A percentile compares a stretch with the other conserved stretches of the same genome.
Conservation (phyloP, 1,284 basidiomycete genomes). For the Tranzscheliella williamsii region DNA sequence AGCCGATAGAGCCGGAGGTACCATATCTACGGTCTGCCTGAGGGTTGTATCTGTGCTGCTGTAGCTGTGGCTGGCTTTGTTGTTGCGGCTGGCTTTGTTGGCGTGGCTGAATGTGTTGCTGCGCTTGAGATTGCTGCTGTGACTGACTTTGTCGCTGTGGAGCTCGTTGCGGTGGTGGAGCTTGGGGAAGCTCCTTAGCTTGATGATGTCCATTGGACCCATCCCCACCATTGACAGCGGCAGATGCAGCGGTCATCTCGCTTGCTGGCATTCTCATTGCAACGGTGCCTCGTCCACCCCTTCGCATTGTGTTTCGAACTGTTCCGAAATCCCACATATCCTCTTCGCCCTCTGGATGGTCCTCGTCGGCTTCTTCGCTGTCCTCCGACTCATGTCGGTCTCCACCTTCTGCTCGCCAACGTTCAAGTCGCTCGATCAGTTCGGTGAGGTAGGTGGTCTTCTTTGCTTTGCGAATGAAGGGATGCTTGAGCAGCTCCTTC, state of each 20-base stretch:
- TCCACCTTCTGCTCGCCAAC: slow-evolving; percentile 78
- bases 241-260: slow-evolving; percentile 34
- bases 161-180: slow-evolving; percentile 14
- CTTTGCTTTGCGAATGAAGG: slow-evolving; percentile 90
- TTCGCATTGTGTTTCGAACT: slow-evolving; percentile 45
- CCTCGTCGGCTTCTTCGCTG: slow-evolving; percentile 41
- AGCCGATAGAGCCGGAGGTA: slow-evolving; percentile 27
- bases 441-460: slow-evolving; percentile 92
- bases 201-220: slow-evolving; percentile 11
- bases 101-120: background rate
- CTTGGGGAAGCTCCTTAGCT: slow-evolving; percentile 29
- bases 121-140: background rate
- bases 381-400: slow-evolving; percentile 49
- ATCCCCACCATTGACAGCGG: slow-evolving; percentile 18
- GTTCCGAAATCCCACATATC: slow-evolving; percentile 57
- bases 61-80: background rate
- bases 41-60: background rate
- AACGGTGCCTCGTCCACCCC: slow-evolving; percentile 25
- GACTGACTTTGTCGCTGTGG: slow-evolving; percentile 14
- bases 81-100: background rate
- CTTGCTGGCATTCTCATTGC: slow-evolving; percentile 43
- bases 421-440: slow-evolving; percentile 88
- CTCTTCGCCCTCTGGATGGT: slow-evolving; percentile 41
- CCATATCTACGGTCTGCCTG: slow-evolving; percentile 27
- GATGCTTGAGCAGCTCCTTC: slow-evolving; percentile 91